Evolutionary conservation across 371 early-diverging fungal species (phyloP), one percentile per base, ranked within the genome.

Genomic region (Mucor circinelloides): DNA sequence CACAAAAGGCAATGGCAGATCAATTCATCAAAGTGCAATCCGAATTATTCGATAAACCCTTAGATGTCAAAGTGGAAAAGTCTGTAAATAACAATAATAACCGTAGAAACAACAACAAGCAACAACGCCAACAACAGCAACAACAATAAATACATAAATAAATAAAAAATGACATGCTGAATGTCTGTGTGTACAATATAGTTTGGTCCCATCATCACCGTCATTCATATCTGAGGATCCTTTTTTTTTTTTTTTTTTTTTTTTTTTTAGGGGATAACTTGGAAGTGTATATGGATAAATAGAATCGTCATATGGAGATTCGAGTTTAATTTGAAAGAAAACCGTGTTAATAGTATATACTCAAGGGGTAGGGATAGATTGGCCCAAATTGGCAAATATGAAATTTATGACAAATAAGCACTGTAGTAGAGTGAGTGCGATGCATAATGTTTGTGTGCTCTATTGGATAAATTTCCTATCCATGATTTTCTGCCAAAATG

Each of bases 11-110:
- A 36, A 38, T 73, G 3, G 28, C 30, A 21, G 73, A 73, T 36
- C 66, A 66, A 13, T 75, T 75, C 55, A 61, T 75, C 30, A 72
- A 69, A 46, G 59, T 72, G 0, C 40, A 60, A 40, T 68, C 69
- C 1, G 71, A 68, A 31, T 19, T 71, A 30, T 74, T 74, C 40
- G 64, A 71, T 34, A 46, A 64, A 34, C 66, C 75, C 21, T 21
- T 71, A 21, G 75, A 74, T 25, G 36, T 74, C 31, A 74, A 74
- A 48, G 10, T 74, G 12, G 74, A 74, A 38, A 64, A 56, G 25
- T 58, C 68, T 48, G 27, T 38, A 15, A 66, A 36, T n/a, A 34
- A 52, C 15, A 48, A 50, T 10, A 38, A 36, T 4, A 42, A 25
- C 32, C 57, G 56, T 27, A 54, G 36, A 30, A 57, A 19, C n/a